Evolutionary conservation across 192 early-diverging fungal species (phyloP).

Genomic region (Lobosporangium transversale): DNA sequence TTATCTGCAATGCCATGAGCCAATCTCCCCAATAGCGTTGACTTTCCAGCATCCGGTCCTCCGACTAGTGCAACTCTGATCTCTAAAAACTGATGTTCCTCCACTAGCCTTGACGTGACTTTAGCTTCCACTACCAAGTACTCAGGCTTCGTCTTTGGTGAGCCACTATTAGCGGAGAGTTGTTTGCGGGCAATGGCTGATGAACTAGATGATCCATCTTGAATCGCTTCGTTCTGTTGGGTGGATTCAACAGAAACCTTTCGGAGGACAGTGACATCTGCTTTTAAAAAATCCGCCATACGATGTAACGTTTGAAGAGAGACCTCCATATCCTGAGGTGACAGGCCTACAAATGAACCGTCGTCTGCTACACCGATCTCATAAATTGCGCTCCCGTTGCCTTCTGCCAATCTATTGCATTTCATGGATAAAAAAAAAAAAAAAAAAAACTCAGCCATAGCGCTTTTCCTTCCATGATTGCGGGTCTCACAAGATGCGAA

Average conservation of each 20-base stretch:
- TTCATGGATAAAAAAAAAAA: no score
- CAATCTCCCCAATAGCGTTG: constrained; percentile 85
- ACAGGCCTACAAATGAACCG: constrained; percentile 79
- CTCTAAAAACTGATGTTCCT: constrained; percentile 76
- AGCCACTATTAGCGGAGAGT: constrained; percentile 25
- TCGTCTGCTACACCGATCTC: constrained; percentile 90
- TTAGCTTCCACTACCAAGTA: constrained; percentile 81
- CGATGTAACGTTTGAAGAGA: constrained; percentile 69
- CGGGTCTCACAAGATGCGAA: no score
- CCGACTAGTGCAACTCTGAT: constrained; percentile 88
- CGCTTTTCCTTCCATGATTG: no score
- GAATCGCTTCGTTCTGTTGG: constrained; percentile 13
- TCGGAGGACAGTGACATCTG: constrained; percentile 74
- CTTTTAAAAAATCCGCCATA: constrained; percentile 71
- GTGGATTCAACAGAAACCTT: constrained; percentile 53
- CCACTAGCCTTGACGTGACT: constrained; percentile 68
- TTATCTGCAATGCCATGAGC: constrained; percentile 87
- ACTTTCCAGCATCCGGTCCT: constrained; percentile 83
- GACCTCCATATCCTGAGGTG: constrained; percentile 64
- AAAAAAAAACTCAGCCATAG: no score
- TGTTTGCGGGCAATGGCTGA: constrained; percentile 23
- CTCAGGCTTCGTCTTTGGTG: constrained; percentile 42
- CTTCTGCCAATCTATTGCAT: constrained; percentile 74
- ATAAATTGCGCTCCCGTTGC: constrained; percentile 87
- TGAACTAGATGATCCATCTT: constrained; percentile 21